Base-by-base conservation (phyloP, 2,329 filamentous ascomycete species). In the Albophoma yamanashiensis region DNA sequence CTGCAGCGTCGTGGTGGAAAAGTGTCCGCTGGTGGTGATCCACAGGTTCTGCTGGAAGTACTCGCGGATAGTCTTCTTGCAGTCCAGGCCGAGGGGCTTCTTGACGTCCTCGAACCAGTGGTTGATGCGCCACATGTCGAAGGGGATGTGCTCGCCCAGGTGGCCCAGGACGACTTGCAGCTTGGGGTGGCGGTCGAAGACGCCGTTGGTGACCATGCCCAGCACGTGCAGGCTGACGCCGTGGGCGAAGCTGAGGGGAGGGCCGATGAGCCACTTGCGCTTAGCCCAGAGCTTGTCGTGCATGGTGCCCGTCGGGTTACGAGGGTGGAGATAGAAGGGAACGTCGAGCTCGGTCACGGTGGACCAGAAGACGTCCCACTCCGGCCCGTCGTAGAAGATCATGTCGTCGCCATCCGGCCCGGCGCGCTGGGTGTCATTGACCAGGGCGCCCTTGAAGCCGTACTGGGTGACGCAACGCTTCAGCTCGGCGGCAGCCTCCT, bases 311-410 rank as follows among this genome's bases (percentile, higher is more conserved):
- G 80, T 82, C 1, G 85, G 82, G 63, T 80, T 79, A 56, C 80
- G 75, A 0, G 84, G 85, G 68, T 88, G 85, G 1, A 88, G 75
- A 66, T 88, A 88, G 56, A 88, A 77, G 0, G 85, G 84, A 0
- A 87, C 84, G 60, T 87, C 82, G 0, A 88, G 78, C 52, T 86
- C 81, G 1, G 76, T 76, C 11, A 80, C 77, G 0, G 78, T 79
- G 15, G 75, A 67, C 85, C 85, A 88, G 76, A 88, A 87, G 27
- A 79, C 69, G 64, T 85, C 82, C 77, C 80, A 89, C 62, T 82
- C 78, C 0, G 79, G 76, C 11, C 78, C 74, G 66, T 88, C 86
- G 71, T 87, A 88, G 73, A 87, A 88, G 68, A 87, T 74, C 75
- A 84, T 81, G 31, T 79, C 78, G 60, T 86, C 82, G 43, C 83